These are phyloP conservation scores for Entonaema liquescens DNA, from an alignment of 495 filamentous ascomycete species.

Conservation along the genomic window DNA sequence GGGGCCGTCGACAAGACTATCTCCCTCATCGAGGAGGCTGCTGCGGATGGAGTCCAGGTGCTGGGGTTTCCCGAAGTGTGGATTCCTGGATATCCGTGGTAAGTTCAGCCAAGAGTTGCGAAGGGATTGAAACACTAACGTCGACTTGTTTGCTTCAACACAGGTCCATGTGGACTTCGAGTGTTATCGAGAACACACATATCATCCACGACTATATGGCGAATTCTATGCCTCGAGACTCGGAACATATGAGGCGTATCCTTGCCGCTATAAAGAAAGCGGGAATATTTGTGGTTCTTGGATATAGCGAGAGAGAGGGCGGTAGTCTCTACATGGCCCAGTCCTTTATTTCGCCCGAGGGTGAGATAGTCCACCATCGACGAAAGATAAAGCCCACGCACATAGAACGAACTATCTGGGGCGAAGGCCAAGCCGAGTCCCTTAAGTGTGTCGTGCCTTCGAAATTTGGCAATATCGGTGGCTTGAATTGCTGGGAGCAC, in stretches of 20 bases:
- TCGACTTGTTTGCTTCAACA: constrained; percentile 34
- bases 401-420: constrained; percentile 68
- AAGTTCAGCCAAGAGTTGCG: constrained; percentile 54
- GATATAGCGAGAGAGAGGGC: constrained; percentile 60
- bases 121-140: constrained; percentile 29
- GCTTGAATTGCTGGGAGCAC: constrained; percentile 66
- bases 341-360: constrained; percentile 56
- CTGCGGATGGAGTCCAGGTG: constrained; percentile 58
- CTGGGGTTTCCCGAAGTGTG: constrained; percentile 65
- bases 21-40: constrained; percentile 60
- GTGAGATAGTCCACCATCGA: constrained; percentile 57
- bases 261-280: constrained; percentile 51
- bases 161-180: constrained; percentile 48
- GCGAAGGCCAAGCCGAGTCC: constrained; percentile 58
- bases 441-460: constrained; percentile 56
- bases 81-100: constrained; percentile 65
- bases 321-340: constrained; percentile 66
- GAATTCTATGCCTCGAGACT: constrained; percentile 58
- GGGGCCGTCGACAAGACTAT: constrained; percentile 62
- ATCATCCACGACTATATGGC: constrained; percentile 58
- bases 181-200: constrained; percentile 53
- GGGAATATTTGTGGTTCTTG: constrained; percentile 59
- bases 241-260: constrained; percentile 60
- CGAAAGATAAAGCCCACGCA: constrained; percentile 69
- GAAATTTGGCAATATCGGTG: constrained; percentile 58